These are phyloP conservation scores for Termitomyces sp. DNA, from an alignment of 768 basidiomycete genomes.

Conservation along the genomic window DNA sequence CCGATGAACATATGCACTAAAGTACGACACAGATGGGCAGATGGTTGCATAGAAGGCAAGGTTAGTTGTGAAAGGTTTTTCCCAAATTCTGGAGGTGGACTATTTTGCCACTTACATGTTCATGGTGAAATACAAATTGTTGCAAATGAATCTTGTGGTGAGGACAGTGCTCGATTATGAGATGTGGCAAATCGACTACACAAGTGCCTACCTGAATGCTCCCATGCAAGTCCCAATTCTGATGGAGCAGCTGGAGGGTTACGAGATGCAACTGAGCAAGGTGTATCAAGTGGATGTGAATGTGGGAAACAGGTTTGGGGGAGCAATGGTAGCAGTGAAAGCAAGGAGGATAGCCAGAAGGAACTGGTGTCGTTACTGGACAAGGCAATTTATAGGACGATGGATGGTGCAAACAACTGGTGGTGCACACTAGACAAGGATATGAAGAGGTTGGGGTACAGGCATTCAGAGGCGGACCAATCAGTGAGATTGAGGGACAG, in stretches of 20 bases:
- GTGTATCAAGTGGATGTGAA: too few species aligned
- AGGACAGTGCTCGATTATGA: not conserved
- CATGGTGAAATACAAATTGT: conserved; percentile 2
- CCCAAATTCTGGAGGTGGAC: conserved; percentile 24
- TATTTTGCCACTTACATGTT: conserved; percentile 14
- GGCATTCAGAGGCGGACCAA: too few species aligned
- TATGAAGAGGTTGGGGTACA: too few species aligned
- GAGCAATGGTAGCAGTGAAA: too few species aligned
- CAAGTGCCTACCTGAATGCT: not conserved
- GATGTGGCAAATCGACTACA: not conserved
- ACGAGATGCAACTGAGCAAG: not conserved
- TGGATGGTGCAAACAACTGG: too few species aligned
- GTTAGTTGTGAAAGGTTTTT: not conserved
- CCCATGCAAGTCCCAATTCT: not conserved
- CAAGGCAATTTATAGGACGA: too few species aligned
- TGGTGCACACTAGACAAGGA: too few species aligned
- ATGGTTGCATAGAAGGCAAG: not conserved
- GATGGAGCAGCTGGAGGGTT: not conserved
- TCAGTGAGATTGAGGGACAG: too few species aligned
- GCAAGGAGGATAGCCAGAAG: too few species aligned
- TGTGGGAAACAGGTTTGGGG: too few species aligned
- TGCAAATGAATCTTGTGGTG: not conserved
- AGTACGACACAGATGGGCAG: not conserved
- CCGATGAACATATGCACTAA: not conserved
- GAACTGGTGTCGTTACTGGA: too few species aligned